Percentiles rank a stretch among this genome's conserved stretches.
Conservation (phyloP, 2,329 filamentous ascomycete genomes). For the Alternaria sp. region DNA sequence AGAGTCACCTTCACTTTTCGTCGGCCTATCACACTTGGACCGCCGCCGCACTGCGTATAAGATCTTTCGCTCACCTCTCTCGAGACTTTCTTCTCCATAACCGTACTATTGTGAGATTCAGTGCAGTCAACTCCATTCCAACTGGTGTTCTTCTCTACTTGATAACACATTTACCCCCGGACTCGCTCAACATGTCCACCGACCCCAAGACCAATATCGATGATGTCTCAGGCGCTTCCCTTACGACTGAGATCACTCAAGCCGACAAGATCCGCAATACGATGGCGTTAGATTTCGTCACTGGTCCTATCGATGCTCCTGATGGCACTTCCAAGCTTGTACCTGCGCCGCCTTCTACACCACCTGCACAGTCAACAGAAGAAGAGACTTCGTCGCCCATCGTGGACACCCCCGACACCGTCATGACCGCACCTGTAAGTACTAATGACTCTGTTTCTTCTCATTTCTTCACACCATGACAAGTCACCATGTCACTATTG, state of each 20-base stretch:
- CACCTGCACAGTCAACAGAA: constrained; percentile 1
- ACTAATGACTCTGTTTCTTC: not conserved
- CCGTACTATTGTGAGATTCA: not conserved
- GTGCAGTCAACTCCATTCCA: not conserved
- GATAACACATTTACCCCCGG: not conserved
- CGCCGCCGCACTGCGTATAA: constrained; percentile 17
- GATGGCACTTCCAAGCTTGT: not conserved
- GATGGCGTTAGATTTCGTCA: constrained; percentile 39
- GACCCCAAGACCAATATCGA: constrained; percentile 3
- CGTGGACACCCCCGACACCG: constrained; percentile 11
- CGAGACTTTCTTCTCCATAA: constrained; percentile 29
- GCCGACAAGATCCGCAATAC: constrained; percentile 23
- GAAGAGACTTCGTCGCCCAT: not conserved
- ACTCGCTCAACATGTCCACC: constrained; percentile 15
- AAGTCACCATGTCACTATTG: not conserved
- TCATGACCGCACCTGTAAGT: constrained; percentile 8
- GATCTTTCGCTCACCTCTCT: constrained; percentile 33
- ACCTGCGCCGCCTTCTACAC: constrained; percentile 14
- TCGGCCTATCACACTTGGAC: constrained; percentile 7
- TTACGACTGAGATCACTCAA: constrained; percentile 8
- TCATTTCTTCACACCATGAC: not conserved
- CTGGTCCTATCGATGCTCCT: not conserved
- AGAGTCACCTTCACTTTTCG: constrained; percentile 29
- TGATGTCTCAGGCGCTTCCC: not conserved
- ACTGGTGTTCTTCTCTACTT: not conserved